A percentile compares a stretch with the other conserved stretches of the same genome.
Conservation (phyloP, 805 yeast genomes). For the Pichia deserticola region DNA sequence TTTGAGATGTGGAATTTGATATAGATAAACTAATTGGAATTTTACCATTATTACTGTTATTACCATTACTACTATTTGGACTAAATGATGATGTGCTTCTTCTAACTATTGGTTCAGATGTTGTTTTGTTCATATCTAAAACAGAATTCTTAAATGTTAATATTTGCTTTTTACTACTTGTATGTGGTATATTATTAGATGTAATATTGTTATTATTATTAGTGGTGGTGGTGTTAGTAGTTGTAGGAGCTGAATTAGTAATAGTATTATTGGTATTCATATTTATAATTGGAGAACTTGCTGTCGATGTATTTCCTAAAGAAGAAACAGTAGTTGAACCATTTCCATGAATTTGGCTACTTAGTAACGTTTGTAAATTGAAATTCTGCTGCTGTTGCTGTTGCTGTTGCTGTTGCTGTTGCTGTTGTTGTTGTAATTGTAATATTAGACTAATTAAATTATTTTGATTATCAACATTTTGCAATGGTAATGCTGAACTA, state of each 20-base stretch:
- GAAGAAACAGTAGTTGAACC: no score
- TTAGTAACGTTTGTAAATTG: neutral
- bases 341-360: neutral
- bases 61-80: no score
- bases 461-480: neutral
- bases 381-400: constrained; percentile 1
- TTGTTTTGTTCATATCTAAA: constrained; percentile 4
- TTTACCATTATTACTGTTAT: neutral
- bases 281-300: neutral
- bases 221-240: no score
- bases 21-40: neutral
- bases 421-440: constrained; percentile 5
- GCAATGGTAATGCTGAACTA: no score
- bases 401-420: constrained; percentile 2
- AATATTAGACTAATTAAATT: neutral
- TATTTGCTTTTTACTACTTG: neutral
- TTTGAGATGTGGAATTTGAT: neutral
- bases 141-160: constrained; percentile 8
- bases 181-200: neutral
- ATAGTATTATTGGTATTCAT: neutral
- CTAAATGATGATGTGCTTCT: neutral
- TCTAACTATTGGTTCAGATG: neutral
- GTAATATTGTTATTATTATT: neutral
- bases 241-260: no score
- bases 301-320: no score